Conservation (phyloP, 2,329 filamentous ascomycete species). For the Pyricularia sp. region DNA sequence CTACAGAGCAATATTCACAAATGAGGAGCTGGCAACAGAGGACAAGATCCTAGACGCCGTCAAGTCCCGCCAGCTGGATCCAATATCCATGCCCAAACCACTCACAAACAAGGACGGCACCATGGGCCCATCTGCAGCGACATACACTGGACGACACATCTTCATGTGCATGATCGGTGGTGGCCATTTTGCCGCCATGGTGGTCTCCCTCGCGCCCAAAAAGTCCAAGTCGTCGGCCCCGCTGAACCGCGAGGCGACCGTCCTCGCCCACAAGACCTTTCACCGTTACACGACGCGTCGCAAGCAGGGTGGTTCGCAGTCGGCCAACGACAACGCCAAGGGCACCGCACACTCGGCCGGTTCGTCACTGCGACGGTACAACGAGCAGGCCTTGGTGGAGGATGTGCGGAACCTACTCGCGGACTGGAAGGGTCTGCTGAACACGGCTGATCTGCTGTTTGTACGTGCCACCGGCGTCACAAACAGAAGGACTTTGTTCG, state of each 20-base stretch:
- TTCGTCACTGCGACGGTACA: constrained; percentile 81
- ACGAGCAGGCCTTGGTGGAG: constrained; percentile 81
- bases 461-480: constrained; percentile 80
- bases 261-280: constrained; percentile 94
- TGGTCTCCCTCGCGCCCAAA: constrained; percentile 79
- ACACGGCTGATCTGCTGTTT: constrained; percentile 78
- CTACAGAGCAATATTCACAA: constrained; percentile 73
- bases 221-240: constrained; percentile 59
- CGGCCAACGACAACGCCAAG: constrained; percentile 88
- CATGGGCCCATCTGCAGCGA: constrained; percentile 32
- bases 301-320: constrained; percentile 94
- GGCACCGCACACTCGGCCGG: constrained; percentile 91
- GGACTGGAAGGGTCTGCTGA: constrained; percentile 81
- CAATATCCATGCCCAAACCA: constrained; percentile 43
- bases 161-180: constrained; percentile 99
- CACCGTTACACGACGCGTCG: constrained; percentile 93
- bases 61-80: constrained; percentile 66
- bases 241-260: constrained; percentile 75
- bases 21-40: constrained; percentile 54
- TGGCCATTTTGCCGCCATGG: constrained; percentile 94
- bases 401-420: constrained; percentile 74
- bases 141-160: constrained; percentile 68
- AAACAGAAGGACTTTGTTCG: constrained; percentile 81
- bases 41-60: constrained; percentile 53
- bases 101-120: constrained; percentile 42